Evolutionary conservation across 371 early-diverging fungal genomes (phyloP), one percentile per base, ranked within the genome.

Genomic region (Mortierella sp.): DNA sequence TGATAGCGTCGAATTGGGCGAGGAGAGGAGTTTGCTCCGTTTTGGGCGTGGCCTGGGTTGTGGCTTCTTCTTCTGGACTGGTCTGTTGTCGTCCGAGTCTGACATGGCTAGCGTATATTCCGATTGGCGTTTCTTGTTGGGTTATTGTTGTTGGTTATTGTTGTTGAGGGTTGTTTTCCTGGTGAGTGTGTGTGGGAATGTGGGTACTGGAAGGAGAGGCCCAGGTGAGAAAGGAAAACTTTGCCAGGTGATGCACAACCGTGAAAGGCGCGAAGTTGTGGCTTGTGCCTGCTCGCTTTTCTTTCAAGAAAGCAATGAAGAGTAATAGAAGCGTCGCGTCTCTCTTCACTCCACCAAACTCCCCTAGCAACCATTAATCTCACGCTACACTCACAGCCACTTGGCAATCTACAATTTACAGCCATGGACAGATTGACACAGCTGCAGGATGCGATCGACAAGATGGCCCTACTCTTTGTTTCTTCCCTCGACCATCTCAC

Each of bases 381-480:
- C 69, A 41, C 24, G 22, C 65, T 7, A n/a, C 34, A 31, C 55
- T 22, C 31, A 16, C 40, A 61, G 24, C 29, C 26, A 24, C 55
- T 11, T 34, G 9, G 45, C 50, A 19, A 39, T 43, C 13, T 44
- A 26, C 31, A 4, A 9, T 10, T 16, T 2, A 45, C 19, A n/a
- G 13, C 47, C 50, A 89, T 89, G 89, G 89, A 89, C 80, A 68
- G 89, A 68, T 77, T 89, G 50, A 91, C 92, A 24, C 92, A 91
- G 73, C 73, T 91, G n/a, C 92, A 91, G 75, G 90, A 91, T 87
- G 88, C 90, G 10, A 90, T 91, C 71, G 92, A 91, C 77, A 85
- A 89, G 48, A 61, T 82, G 66, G 83, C 83, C 4, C 66, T 82
- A 47, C 73, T 82, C 64, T 82, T 82, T 71, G 78, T 82, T 67